These are phyloP conservation scores for Zygosaccharomyces sapae DNA, from an alignment of 1,139 yeast genomes.

Conservation along the genomic window DNA sequence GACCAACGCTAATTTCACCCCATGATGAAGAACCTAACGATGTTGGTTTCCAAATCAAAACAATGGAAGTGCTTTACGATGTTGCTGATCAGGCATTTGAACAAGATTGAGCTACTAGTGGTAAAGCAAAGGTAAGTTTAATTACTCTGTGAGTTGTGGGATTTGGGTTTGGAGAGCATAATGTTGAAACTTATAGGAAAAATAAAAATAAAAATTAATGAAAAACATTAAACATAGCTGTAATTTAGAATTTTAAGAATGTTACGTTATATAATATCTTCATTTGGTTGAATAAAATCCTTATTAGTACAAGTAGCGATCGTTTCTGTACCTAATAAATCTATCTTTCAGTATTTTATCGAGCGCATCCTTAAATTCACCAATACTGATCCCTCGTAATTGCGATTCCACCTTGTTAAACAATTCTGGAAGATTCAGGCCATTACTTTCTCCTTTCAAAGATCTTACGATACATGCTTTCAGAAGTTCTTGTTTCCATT, in stretches of 20 bases:
- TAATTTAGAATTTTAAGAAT: not conserved
- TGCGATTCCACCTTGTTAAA: conserved; percentile 15
- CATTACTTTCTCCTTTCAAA: conserved; percentile 20
- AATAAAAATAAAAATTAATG: not conserved
- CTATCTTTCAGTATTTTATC: conserved; percentile 14
- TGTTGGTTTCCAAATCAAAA: conserved; percentile 73
- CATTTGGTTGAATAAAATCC: not conserved
- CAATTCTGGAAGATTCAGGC: conserved; percentile 17
- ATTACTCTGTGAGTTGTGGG: not conserved
- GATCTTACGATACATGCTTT: conserved; percentile 29
- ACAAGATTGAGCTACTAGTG: conserved; percentile 57
- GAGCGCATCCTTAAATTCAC: conserved; percentile 34
- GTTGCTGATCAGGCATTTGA: conserved; percentile 89
- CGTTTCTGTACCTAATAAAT: conserved; percentile 12
- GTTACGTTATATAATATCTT: not conserved
- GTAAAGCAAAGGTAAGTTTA: too few relatives aligned
- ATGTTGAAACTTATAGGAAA: not conserved
- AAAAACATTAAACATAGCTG: not conserved
- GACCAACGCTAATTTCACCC: conserved; percentile 69
- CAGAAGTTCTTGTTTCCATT: conserved; percentile 31
- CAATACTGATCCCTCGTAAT: conserved; percentile 29
- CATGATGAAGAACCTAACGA: conserved; percentile 70
- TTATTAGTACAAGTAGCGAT: conserved; percentile 10
- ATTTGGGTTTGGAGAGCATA: not conserved
- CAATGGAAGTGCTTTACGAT: conserved; percentile 74